phyloP scores from a whole-genome alignment of 768 basidiomycete genomes.

The Wakefieldia striispora region DNA sequence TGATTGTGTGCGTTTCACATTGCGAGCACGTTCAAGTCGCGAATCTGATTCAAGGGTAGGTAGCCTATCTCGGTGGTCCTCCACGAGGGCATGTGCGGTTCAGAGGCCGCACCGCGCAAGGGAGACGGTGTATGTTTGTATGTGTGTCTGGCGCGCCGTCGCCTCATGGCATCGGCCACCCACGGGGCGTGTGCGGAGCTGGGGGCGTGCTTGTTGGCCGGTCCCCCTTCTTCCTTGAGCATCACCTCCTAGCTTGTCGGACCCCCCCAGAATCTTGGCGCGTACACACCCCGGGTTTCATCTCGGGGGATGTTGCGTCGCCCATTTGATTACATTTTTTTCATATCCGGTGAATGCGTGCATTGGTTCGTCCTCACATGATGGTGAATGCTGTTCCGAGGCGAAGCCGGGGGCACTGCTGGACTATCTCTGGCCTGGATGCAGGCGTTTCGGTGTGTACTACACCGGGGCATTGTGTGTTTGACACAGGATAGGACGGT shows the following conservation, averaged over 20 bases:
- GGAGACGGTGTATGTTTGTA: neutral
- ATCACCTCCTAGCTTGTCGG: neutral
- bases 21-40: constrained; percentile 21
- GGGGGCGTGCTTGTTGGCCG: no score
- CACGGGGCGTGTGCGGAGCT: neutral
- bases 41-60: constrained; percentile 23
- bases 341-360: constrained; percentile 4
- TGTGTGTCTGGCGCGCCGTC: constrained; percentile 14
- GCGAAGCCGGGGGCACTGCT: constrained; percentile 5
- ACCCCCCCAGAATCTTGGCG: constrained; percentile 4
- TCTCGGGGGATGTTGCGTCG: neutral
- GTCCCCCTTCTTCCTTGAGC: no score
- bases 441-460: neutral
- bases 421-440: neutral
- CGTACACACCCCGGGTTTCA: neutral
- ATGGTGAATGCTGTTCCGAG: constrained; percentile 15
- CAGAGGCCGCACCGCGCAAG: no score
- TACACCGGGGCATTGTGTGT: neutral
- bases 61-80: constrained; percentile 20
- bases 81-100: neutral
- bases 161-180: constrained; percentile 14
- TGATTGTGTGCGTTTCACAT: neutral
- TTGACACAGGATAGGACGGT: neutral
- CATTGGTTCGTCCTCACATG: no score
- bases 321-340: neutral